Evolutionary conservation across 768 basidiomycete species (phyloP), one percentile per base, ranked within the genome.

Genomic region (Galerina sulciceps): DNA sequence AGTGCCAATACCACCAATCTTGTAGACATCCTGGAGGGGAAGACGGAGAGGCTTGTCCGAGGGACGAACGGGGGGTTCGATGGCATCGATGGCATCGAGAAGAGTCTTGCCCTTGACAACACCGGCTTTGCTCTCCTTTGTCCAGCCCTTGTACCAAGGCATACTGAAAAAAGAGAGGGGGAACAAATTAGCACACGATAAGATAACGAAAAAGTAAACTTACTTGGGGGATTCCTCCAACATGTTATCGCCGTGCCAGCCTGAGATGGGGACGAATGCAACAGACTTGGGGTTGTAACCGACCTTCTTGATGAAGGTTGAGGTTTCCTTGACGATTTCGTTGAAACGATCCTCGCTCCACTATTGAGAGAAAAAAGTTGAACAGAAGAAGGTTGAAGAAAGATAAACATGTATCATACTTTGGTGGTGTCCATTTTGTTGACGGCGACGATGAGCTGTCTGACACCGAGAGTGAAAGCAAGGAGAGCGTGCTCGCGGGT

Each of bases 231-330:
- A 97, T 81, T 96, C 94, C 86, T 99, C 96, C 83, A 99, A 84
- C 96, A 99, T 99, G 91, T 99, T 99, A 88, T 99, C 97, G 74
- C 97, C 97, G 85, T 99, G 96, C 97, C 97, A 99, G 69, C 97
- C 97, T 63, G 97, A 99, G 80, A 99, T 99, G 73, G 97, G 97
- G 62, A 99, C 96, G 83, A 99, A 99, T 63, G 96, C 87, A 65
- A 99, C 95, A 56, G 88, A 76, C 87, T 97, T 98, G 77, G 96
- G 96, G 90, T 99, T 98, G 87, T 97, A 99, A 54, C 96, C 96
- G 74, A 98, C 96, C 87, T 98, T 97, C 88, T 96, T 98, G 79
- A 98, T 96, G 87, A 98, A 98, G 77, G 81, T 89, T 69, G 92
- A 92, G 45, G 94, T 95, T 81, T 97, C 95, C 86, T 96, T 98